Percentiles rank a stretch among this genome's conserved stretches.
These are phyloP conservation scores for Colletotrichum neosansevieriae DNA, from an alignment of 2,329 filamentous ascomycete species.

Conservation along the genomic window DNA sequence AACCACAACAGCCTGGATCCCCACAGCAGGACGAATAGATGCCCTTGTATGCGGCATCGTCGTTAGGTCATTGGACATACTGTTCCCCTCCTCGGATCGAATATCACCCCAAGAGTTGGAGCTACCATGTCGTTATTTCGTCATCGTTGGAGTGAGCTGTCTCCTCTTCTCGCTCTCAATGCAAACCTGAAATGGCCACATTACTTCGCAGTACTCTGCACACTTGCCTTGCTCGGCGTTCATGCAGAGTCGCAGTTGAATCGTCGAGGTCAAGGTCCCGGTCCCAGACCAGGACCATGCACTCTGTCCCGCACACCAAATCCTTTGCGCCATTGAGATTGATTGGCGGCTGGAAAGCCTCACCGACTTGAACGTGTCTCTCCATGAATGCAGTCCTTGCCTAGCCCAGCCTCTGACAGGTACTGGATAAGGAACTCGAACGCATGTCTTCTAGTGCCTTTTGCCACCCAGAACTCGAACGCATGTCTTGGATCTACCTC, in stretches of 20 bases:
- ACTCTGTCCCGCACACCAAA: neutral
- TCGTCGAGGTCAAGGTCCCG: neutral
- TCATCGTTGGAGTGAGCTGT: constrained; percentile 18
- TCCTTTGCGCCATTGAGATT: no score
- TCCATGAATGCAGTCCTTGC: constrained; percentile 2
- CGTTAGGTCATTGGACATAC: neutral
- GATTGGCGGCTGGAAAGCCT: neutral
- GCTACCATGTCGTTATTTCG: constrained; percentile 16
- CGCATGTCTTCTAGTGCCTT: constrained; percentile 2
- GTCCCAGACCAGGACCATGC: neutral
- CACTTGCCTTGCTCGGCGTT: no score
- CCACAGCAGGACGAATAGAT: neutral
- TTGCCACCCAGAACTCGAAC: no score
- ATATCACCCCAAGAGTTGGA: neutral
- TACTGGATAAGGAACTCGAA: neutral
- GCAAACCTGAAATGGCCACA: no score
- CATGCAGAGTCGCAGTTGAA: no score
- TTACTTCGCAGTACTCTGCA: no score
- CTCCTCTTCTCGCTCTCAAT: neutral
- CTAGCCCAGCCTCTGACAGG: neutral
- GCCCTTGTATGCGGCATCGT: neutral
- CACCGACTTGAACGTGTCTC: constrained; percentile 26
- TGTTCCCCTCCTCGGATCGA: neutral
- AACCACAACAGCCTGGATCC: constrained; percentile 13
- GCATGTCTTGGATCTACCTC: neutral